Evolutionary conservation across 164 flowering plant genomes (phyloP).

Genomic region (Nymphaea colorata): DNA sequence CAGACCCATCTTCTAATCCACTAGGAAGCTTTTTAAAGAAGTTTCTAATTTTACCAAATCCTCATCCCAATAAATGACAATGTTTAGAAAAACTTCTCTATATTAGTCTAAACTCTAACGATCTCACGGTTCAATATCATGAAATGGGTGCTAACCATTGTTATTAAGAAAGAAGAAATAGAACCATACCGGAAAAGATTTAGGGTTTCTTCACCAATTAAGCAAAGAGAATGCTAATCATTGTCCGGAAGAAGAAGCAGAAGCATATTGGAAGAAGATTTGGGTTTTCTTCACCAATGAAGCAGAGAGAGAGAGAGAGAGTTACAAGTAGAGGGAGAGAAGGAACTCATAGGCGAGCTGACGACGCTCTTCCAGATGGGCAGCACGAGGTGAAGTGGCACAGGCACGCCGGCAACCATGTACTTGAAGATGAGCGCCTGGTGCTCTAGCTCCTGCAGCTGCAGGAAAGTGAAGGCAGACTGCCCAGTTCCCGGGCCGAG

Average conservation of each 20-base stretch:
- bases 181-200: too few relatives aligned
- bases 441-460: conserved; percentile 42
- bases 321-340: not conserved
- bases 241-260: not conserved
- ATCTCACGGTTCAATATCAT: too few relatives aligned
- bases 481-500: conserved; percentile 8
- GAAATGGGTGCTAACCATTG: too few relatives aligned
- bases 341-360: conserved; percentile 7
- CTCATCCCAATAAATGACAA: too few relatives aligned
- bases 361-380: conserved; percentile 47
- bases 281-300: not conserved
- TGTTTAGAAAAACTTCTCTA: too few relatives aligned
- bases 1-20: too few relatives aligned
- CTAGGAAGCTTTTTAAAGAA: too few relatives aligned
- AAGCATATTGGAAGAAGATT: not conserved
- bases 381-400: conserved; percentile 36
- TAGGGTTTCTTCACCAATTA: too few relatives aligned
- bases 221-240: not conserved
- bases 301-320: not conserved
- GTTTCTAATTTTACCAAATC: too few relatives aligned
- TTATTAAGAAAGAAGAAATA: too few relatives aligned
- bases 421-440: conserved; percentile 38
- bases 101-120: too few relatives aligned
- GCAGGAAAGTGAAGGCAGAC: conserved; percentile 35
- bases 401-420: conserved; percentile 35